A percentile compares a stretch with the other conserved stretches of the same genome.
These are phyloP conservation scores for Chlamydomonas incerta DNA, from an alignment of 139 green algal species.

Conservation along the genomic window DNA sequence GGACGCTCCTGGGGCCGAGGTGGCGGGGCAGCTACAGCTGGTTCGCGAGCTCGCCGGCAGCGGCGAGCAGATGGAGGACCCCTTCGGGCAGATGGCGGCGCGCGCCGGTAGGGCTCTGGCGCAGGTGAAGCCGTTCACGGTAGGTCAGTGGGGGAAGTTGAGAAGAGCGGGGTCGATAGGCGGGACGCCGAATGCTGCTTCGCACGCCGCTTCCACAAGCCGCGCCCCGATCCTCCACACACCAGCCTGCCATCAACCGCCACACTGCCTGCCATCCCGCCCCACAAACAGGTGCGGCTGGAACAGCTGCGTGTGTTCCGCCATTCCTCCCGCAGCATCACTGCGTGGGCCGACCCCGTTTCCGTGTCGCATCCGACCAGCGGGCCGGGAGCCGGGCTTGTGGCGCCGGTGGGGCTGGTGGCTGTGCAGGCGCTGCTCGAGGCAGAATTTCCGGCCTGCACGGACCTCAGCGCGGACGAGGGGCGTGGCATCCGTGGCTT, in stretches of 20 bases:
- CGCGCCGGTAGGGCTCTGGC: background rate
- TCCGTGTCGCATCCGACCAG: background rate
- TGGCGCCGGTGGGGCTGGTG: background rate
- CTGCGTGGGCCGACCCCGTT: background rate
- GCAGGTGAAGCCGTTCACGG: background rate
- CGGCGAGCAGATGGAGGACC: no score
- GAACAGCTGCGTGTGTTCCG: background rate
- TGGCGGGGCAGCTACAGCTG: no score
- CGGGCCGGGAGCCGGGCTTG: background rate
- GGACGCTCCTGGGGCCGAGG: no score
- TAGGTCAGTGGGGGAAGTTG: no score
- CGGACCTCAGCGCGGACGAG: conserved; percentile 66
- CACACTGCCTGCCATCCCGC: no score
- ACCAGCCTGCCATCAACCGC: no score
- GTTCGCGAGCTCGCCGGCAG: no score
- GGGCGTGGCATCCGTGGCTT: conserved; percentile 61
- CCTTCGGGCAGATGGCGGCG: background rate
- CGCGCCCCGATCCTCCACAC: no score
- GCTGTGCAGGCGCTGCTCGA: conserved; percentile 53
- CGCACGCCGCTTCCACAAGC: no score
- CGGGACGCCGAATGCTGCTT: no score
- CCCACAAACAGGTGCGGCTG: background rate
- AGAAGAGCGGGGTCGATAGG: no score
- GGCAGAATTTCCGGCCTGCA: conserved; percentile 68
- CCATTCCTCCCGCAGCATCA: conserved; percentile 27